Evolutionary conservation across 148 eudicot genomes (phyloP).

Genomic region (Euryodendron excelsum): DNA sequence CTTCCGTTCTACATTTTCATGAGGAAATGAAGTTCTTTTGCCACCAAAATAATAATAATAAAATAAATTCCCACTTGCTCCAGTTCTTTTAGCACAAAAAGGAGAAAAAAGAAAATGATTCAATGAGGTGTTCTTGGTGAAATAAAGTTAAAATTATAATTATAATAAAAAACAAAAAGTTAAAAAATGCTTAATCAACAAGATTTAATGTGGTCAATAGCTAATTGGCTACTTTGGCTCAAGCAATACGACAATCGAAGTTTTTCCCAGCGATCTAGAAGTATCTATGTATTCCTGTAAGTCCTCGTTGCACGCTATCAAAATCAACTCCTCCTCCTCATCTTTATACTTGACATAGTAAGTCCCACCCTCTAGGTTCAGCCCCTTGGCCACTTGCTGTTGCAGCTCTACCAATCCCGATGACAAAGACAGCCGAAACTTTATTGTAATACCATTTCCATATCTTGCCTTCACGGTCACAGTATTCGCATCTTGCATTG

Average conservation of each 20-base stretch:
- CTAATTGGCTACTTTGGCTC: neutral
- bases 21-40: too few relatives aligned
- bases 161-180: too few relatives aligned
- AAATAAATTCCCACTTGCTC: too few relatives aligned
- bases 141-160: too few relatives aligned
- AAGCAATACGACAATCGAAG: neutral
- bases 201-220: neutral
- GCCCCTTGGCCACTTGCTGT: neutral
- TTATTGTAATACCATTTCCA: neutral
- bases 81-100: too few relatives aligned
- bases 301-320: neutral
- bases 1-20: too few relatives aligned
- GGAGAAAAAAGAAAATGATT: too few relatives aligned
- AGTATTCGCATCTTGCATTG: neutral
- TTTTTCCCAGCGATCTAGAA: neutral
- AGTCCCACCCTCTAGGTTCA: neutral
- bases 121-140: too few relatives aligned
- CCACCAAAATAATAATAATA: too few relatives aligned
- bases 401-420: neutral
- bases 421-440: neutral
- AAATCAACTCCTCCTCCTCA: neutral
- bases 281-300: neutral
- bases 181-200: too few relatives aligned
- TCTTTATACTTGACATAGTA: neutral
- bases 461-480: slow-evolving; percentile 2